A percentile compares a stretch with the other conserved stretches of the same genome.
Evolutionary conservation across 495 filamentous ascomycete species (phyloP).

Genomic region (Poronia punctata): DNA sequence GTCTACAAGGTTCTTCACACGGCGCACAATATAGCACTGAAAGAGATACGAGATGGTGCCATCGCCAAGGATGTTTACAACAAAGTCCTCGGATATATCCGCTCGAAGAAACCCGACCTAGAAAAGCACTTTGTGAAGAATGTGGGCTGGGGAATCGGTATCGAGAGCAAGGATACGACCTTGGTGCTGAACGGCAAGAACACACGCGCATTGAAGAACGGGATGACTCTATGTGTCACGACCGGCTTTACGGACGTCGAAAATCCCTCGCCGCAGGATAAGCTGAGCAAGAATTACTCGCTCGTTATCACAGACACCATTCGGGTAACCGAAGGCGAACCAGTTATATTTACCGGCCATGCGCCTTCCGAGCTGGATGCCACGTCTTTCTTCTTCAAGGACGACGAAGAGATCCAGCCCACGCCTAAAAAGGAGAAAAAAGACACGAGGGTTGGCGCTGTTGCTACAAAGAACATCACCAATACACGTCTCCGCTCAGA

Average conservation of each 20-base stretch:
- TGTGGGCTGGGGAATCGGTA: constrained; percentile 83
- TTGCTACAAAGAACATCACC: constrained; percentile 86
- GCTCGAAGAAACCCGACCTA: constrained; percentile 84
- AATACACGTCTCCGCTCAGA: constrained; percentile 91
- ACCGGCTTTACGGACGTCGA: constrained; percentile 83
- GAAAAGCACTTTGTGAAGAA: constrained; percentile 90
- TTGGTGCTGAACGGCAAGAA: constrained; percentile 82
- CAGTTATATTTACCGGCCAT: constrained; percentile 86
- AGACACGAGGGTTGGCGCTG: constrained; percentile 71
- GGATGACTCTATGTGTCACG: constrained; percentile 89
- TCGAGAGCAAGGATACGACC: constrained; percentile 78
- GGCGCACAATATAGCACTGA: constrained; percentile 79
- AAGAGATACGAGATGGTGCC: constrained; percentile 82
- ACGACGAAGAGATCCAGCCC: constrained; percentile 66
- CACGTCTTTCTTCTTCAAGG: constrained; percentile 95
- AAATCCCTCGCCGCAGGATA: constrained; percentile 74
- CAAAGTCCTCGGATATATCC: constrained; percentile 73
- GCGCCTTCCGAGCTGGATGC: constrained; percentile 85
- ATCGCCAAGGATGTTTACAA: constrained; percentile 83
- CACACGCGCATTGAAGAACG: constrained; percentile 73
- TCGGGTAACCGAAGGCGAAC: constrained; percentile 68
- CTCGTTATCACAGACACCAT: constrained; percentile 89
- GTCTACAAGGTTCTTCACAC: constrained; percentile 89
- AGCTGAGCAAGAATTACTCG: constrained; percentile 79
- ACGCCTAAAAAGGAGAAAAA: constrained; percentile 71